A percentile compares a stretch with the other conserved stretches of the same genome.
phyloP scores from a whole-genome alignment of 2,329 filamentous ascomycete genomes.

The Rhynchosporium secalis region DNA sequence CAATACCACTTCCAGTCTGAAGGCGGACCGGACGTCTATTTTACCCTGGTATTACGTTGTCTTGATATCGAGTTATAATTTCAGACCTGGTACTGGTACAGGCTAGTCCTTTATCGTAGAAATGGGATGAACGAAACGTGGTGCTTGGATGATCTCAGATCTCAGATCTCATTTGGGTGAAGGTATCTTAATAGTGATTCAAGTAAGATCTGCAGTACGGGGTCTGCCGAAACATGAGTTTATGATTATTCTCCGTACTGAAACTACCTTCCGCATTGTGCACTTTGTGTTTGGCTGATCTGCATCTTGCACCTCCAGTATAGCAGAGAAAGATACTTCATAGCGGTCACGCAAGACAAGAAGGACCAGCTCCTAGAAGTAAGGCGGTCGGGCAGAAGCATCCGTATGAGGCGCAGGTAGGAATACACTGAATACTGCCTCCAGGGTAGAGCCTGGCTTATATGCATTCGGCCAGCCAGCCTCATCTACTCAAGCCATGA shows the following conservation, averaged over 20 bases:
- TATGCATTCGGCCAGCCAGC: not conserved
- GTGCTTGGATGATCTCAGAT: no score
- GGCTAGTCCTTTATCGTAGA: not conserved
- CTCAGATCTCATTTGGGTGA: no score
- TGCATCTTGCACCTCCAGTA: no score
- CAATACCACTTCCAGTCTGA: not conserved
- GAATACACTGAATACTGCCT: not conserved
- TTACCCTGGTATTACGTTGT: not conserved
- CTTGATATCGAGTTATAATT: not conserved
- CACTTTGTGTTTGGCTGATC: no score
- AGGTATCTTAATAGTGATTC: no score
- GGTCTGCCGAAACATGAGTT: no score
- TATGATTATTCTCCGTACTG: no score
- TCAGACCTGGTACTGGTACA: not conserved
- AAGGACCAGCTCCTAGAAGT: not conserved
- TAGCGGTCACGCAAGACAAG: not conserved
- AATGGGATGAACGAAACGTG: not conserved
- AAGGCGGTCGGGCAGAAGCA: not conserved
- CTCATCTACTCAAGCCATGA: constrained; percentile 3
- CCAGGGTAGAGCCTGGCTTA: not conserved
- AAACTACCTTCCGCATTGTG: no score
- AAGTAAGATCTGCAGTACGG: no score
- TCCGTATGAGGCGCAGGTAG: constrained; percentile 5
- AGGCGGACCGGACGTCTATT: not conserved
- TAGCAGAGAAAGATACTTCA: not conserved